A percentile compares a stretch with the other conserved stretches of the same genome.
phyloP scores from a whole-genome alignment of 352 stramenopile species.

The Pilasporangium apinafurcum region DNA sequence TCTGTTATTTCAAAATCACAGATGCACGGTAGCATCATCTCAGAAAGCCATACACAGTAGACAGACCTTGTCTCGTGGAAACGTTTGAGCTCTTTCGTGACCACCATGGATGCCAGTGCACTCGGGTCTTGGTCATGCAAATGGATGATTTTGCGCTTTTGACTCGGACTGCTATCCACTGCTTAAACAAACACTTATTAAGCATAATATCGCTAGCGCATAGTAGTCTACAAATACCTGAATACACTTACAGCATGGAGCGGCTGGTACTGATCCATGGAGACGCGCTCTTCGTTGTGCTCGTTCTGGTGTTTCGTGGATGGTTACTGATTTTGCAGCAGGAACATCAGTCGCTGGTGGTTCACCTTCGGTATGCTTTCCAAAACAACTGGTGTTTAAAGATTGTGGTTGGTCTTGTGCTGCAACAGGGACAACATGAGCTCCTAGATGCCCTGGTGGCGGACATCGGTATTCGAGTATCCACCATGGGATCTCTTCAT shows the following conservation, averaged over 20 bases:
- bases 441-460: slow-evolving; percentile 39
- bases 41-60: too few species aligned
- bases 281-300: neutral
- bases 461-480: slow-evolving; percentile 52
- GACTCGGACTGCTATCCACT: slow-evolving; percentile 35
- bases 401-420: slow-evolving; percentile 3
- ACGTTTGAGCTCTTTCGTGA: slow-evolving; percentile 52
- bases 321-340: neutral
- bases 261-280: too few species aligned
- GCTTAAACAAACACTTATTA: too few species aligned
- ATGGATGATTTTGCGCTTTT: slow-evolving; percentile 65
- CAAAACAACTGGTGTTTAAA: neutral
- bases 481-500: slow-evolving; percentile 39
- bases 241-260: too few species aligned
- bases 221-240: too few species aligned
- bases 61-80: slow-evolving; percentile 41
- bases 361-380: slow-evolving; percentile 1
- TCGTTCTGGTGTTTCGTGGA: neutral
- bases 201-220: too few species aligned
- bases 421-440: slow-evolving; percentile 36
- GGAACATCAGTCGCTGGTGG: neutral
- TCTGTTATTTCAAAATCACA: neutral
- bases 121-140: slow-evolving; percentile 30
- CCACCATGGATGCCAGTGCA: slow-evolving; percentile 15
- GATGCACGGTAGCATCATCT: slow-evolving; percentile 1